Evolutionary conservation across 805 yeast genomes (phyloP).

Genomic region (Candida tammaniensis): DNA sequence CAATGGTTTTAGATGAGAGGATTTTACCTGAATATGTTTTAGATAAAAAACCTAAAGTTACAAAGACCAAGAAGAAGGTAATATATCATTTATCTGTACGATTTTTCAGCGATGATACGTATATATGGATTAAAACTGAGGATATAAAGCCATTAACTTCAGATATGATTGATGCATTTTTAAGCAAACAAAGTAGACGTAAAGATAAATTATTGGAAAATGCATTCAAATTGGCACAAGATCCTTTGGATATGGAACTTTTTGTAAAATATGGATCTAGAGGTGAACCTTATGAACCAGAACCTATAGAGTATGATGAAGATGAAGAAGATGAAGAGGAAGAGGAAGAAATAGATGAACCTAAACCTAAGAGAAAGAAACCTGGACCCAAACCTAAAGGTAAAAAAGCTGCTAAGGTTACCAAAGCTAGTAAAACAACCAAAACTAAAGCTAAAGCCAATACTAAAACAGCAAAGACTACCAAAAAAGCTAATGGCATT

Average conservation of each 20-base stretch:
- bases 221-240: slow-evolving; percentile 54
- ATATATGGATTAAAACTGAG: slow-evolving; percentile 57
- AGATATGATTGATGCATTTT: slow-evolving; percentile 40
- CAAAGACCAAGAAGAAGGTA: slow-evolving; percentile 19
- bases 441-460: slow-evolving; percentile 9
- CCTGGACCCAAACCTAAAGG: slow-evolving; percentile 8
- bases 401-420: not conserved
- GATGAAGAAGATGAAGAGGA: slow-evolving; percentile 13
- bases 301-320: slow-evolving; percentile 25
- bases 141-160: slow-evolving; percentile 49
- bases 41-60: slow-evolving; percentile 48
- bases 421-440: not conserved
- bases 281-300: slow-evolving; percentile 44
- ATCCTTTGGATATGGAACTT: slow-evolving; percentile 41
- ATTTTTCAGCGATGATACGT: slow-evolving; percentile 70
- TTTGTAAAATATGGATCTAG: slow-evolving; percentile 40
- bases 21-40: slow-evolving; percentile 58
- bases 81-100: slow-evolving; percentile 48
- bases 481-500: not conserved
- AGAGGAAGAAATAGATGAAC: slow-evolving; percentile 8
- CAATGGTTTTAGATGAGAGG: slow-evolving; percentile 65
- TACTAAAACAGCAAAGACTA: slow-evolving; percentile 1
- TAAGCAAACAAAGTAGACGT: slow-evolving; percentile 27
- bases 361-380: slow-evolving; percentile 8
- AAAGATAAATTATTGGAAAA: slow-evolving; percentile 43